These are phyloP conservation scores for Simplicillium aogashimaense DNA, from an alignment of 2,329 filamentous ascomycete species.

Conservation along the genomic window DNA sequence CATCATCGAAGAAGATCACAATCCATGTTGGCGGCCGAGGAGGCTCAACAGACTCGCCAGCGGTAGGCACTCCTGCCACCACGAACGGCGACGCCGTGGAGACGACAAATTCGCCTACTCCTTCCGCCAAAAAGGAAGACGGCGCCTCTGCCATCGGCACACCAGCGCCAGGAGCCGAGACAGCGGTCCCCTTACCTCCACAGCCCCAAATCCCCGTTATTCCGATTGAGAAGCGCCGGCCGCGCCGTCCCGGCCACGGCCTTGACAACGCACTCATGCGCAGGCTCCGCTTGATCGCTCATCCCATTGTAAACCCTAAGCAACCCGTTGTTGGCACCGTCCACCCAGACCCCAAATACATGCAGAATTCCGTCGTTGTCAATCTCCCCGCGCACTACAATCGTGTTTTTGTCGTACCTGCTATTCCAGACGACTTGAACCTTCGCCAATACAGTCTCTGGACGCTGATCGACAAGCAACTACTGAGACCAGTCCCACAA, in stretches of 20 bases:
- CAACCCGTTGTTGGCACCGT: constrained; percentile 55
- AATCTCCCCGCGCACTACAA: constrained; percentile 58
- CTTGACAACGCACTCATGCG: constrained; percentile 55
- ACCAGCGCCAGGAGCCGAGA: constrained; percentile 5
- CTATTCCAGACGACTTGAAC: constrained; percentile 52
- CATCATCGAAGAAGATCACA: constrained; percentile 54
- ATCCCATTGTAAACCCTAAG: constrained; percentile 53
- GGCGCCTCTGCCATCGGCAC: neutral
- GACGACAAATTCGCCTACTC: neutral
- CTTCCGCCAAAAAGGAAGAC: neutral
- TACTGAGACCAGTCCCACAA: constrained; percentile 36
- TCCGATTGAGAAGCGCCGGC: constrained; percentile 26
- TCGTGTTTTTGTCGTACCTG: constrained; percentile 61
- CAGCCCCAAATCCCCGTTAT: constrained; percentile 6
- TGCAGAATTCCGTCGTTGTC: constrained; percentile 64
- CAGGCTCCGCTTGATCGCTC: constrained; percentile 55
- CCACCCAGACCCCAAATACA: constrained; percentile 52
- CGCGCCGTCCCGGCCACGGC: neutral
- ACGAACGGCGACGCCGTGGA: constrained; percentile 9
- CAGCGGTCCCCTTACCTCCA: constrained; percentile 11
- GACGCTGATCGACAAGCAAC: constrained; percentile 57
- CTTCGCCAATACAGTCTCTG: constrained; percentile 68
- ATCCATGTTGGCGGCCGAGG: constrained; percentile 57
- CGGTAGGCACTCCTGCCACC: constrained; percentile 27
- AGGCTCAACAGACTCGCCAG: constrained; percentile 42